Percentiles rank a stretch among this genome's conserved stretches.
Conservation (phyloP, 352 stramenopile genomes). For the Phytophthora pistaciae region DNA sequence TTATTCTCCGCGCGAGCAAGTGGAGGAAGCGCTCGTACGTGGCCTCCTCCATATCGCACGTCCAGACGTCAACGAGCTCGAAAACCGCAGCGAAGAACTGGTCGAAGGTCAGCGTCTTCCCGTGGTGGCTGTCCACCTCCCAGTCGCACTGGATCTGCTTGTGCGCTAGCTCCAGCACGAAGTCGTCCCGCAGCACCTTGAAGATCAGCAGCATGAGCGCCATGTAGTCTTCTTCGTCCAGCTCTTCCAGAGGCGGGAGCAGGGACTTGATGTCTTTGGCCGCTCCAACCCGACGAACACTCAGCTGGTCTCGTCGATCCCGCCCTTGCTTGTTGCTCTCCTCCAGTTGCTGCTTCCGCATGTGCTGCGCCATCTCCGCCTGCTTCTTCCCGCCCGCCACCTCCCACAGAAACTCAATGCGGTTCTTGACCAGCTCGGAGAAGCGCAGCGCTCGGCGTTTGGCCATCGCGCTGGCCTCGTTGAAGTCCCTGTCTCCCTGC, state of each 20-base stretch:
- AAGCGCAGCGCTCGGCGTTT: slow-evolving; percentile 64
- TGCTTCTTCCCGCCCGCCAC: slow-evolving; percentile 58
- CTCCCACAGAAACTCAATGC: slow-evolving; percentile 74
- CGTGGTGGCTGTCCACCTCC: slow-evolving; percentile 78
- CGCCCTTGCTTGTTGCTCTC: slow-evolving; percentile 16
- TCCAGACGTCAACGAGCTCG: slow-evolving; percentile 86
- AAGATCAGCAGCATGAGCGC: slow-evolving; percentile 82
- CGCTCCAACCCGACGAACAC: slow-evolving; percentile 23
- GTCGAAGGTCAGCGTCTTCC: slow-evolving; percentile 58
- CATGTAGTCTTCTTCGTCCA: slow-evolving; percentile 76
- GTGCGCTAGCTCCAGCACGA: slow-evolving; percentile 62
- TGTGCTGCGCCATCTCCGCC: slow-evolving; percentile 29
- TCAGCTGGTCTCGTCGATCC: slow-evolving; percentile 17
- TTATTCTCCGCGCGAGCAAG: slow-evolving; percentile 72
- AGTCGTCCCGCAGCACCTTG: slow-evolving; percentile 80
- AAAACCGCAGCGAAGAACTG: slow-evolving; percentile 79
- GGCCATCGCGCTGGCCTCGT: slow-evolving; percentile 65
- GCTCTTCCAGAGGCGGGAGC: slow-evolving; percentile 28
- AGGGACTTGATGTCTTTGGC: slow-evolving; percentile 6
- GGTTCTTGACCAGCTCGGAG: slow-evolving; percentile 48
- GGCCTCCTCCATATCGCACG: slow-evolving; percentile 73
- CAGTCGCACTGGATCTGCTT: slow-evolving; percentile 82
- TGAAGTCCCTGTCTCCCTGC: slow-evolving; percentile 74
- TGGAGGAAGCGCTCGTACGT: slow-evolving; percentile 79
- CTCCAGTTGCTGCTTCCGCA: slow-evolving; percentile 28